A percentile compares a stretch with the other conserved stretches of the same genome.
Conservation (phyloP, 768 basidiomycete species). For the Sporobolomyces pararoseus region DNA sequence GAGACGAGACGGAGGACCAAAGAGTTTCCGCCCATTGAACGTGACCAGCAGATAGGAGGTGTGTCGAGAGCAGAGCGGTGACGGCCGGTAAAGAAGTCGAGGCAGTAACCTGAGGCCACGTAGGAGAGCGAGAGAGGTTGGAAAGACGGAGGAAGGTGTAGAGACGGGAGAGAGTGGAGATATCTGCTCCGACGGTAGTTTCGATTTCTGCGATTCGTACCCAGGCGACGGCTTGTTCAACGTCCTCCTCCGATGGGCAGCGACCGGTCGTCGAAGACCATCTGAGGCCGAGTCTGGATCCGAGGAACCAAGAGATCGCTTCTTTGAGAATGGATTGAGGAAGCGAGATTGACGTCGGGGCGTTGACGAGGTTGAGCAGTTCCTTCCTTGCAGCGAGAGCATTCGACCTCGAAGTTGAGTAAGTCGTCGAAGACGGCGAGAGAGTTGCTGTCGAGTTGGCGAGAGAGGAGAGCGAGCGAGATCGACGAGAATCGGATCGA, state of each 20-base stretch:
- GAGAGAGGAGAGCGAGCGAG: slow-evolving; percentile 22
- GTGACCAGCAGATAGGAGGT: slow-evolving; percentile 27
- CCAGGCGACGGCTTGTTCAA: slow-evolving; percentile 33
- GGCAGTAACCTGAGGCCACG: slow-evolving; percentile 34
- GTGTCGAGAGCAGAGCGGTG: slow-evolving; percentile 29
- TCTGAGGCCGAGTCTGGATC: slow-evolving; percentile 2
- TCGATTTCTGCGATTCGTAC: slow-evolving; percentile 38
- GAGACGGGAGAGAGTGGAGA: slow-evolving; percentile 13
- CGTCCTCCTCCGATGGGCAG: neutral
- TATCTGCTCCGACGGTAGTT: slow-evolving; percentile 24
- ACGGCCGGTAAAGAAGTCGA: slow-evolving; percentile 33
- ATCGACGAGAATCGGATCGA: neutral
- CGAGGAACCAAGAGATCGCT: neutral
- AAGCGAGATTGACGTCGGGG: slow-evolving; percentile 1
- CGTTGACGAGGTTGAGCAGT: slow-evolving; percentile 26
- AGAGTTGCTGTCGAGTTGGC: neutral
- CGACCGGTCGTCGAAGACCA: neutral
- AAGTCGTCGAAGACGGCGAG: neutral
- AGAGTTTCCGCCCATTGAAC: slow-evolving; percentile 11
- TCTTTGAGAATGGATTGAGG: slow-evolving; percentile 18
- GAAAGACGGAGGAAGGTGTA: slow-evolving; percentile 40
- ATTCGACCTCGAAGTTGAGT: neutral
- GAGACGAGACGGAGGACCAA: slow-evolving; percentile 25
- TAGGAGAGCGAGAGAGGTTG: slow-evolving; percentile 35
- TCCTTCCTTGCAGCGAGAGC: slow-evolving; percentile 26